A percentile compares a stretch with the other conserved stretches of the same genome.
Evolutionary conservation across 2,329 filamentous ascomycete genomes (phyloP).

Genomic region (Atkinsonella texensis): DNA sequence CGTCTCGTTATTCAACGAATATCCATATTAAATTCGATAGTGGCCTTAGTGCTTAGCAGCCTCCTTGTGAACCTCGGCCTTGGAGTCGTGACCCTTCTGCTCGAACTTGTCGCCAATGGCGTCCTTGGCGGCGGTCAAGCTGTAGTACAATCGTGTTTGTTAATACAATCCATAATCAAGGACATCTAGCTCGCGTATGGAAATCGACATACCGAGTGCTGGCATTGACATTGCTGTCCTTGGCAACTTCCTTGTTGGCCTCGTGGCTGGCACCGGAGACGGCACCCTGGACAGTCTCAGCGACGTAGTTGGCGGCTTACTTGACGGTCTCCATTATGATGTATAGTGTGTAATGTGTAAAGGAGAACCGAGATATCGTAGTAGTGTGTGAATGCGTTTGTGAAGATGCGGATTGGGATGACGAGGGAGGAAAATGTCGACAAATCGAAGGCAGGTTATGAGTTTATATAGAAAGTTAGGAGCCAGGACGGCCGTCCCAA

Average conservation of each 20-base stretch:
- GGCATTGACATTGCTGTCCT: slow-evolving; percentile 42
- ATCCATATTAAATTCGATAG: not conserved
- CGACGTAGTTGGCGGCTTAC: slow-evolving; percentile 58
- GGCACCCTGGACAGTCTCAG: slow-evolving; percentile 50
- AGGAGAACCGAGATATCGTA: too few species aligned
- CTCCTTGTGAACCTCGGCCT: slow-evolving; percentile 31
- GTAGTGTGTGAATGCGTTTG: slow-evolving; percentile 3
- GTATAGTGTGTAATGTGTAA: slow-evolving; percentile 5
- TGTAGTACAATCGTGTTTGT: slow-evolving; percentile 10
- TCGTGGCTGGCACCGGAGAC: slow-evolving; percentile 50
- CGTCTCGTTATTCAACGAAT: not conserved
- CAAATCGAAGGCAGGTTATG: not conserved
- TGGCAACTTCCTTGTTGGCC: slow-evolving; percentile 58
- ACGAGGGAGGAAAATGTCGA: not conserved
- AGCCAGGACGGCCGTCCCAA: not conserved
- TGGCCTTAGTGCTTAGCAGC: slow-evolving; percentile 17
- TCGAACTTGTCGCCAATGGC: slow-evolving; percentile 37
- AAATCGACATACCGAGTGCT: slow-evolving; percentile 37
- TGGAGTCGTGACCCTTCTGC: slow-evolving; percentile 26
- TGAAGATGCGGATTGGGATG: slow-evolving; percentile 10
- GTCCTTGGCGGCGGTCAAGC: slow-evolving; percentile 35
- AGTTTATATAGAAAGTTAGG: slow-evolving; percentile 2
- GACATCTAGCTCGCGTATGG: not conserved
- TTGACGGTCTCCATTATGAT: slow-evolving; percentile 37
- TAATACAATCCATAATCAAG: not conserved